Evolutionary conservation across 768 basidiomycete species (phyloP).

Genomic region (Rubroboletus satanas): DNA sequence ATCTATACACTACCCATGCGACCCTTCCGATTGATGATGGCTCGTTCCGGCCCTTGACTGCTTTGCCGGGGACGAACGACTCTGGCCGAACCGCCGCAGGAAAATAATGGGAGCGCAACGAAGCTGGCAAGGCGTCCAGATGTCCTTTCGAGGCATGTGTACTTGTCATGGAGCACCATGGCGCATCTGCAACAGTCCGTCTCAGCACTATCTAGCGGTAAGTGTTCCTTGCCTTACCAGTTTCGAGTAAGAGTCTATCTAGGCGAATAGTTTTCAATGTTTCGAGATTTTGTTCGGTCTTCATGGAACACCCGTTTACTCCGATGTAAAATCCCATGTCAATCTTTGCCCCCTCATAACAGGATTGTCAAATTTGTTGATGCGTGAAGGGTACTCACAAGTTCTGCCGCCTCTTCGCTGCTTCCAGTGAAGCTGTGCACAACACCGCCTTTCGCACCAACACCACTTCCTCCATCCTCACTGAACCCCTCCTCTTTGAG

Average conservation of each 20-base stretch:
- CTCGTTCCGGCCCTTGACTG: slow-evolving; percentile 78
- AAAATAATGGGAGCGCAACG: slow-evolving; percentile 47
- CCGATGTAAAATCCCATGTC: slow-evolving; percentile 61
- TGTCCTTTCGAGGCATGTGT: slow-evolving; percentile 58
- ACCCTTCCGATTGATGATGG: slow-evolving; percentile 62
- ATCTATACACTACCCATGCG: slow-evolving; percentile 62
- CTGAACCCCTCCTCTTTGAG: slow-evolving; percentile 65
- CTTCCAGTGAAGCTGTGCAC: slow-evolving; percentile 82
- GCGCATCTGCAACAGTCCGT: slow-evolving; percentile 46
- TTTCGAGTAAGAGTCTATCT: slow-evolving; percentile 67
- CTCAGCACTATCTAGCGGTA: neutral
- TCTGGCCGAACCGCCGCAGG: slow-evolving; percentile 53
- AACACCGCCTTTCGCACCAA: slow-evolving; percentile 68
- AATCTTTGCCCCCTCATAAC: slow-evolving; percentile 40
- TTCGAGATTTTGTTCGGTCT: slow-evolving; percentile 62
- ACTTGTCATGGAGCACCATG: slow-evolving; percentile 69
- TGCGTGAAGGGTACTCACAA: slow-evolving; percentile 44
- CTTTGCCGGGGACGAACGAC: slow-evolving; percentile 51
- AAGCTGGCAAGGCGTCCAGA: slow-evolving; percentile 44
- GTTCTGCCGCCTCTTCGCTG: slow-evolving; percentile 54
- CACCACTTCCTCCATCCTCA: slow-evolving; percentile 46
- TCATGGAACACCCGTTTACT: slow-evolving; percentile 75
- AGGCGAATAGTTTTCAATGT: slow-evolving; percentile 53
- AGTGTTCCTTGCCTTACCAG: slow-evolving; percentile 42
- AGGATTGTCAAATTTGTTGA: neutral